Evolutionary conservation across 805 yeast species (phyloP), one percentile per base, ranked within the genome.

Genomic region (Wickerhamomyces subpelliculosus): DNA sequence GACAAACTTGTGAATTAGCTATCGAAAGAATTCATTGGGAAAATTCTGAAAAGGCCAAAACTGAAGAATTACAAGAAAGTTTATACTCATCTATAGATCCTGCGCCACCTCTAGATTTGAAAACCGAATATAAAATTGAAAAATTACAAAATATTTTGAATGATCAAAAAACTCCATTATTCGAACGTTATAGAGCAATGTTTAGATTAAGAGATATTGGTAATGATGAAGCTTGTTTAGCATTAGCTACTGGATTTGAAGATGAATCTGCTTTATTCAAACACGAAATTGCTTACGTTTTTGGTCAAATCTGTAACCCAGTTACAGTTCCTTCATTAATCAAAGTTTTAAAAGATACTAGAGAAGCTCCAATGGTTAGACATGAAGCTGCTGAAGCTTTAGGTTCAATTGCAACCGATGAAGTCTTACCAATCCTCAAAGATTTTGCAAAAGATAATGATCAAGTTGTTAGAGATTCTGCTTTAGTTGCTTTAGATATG

Each of bases 341-440:
- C 41, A 80, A 85, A 64, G 87, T 93, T 4, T 73, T 94, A 51
- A 78, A 78, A 50, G 77, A 85, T 60, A 75, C 71, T 42, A 56
- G 64, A 13, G 96, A 93, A 67, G 97, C 95, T 37, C 95, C 94
- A 46, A 93, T 93, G 99, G 98, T 94, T 25, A 83, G 99, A 67
- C 99, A 93, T 60, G 99, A 93, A 67, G 98, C 97, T 41, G 98
- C 97, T 20, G 99, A 93, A 67, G 98, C 98, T 20, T 72, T 94
- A 52, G 98, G 98, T 21, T 77, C 95, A 22, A 93, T 93, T 58
- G 97, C 96, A 21, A 86, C 97, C 9, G 96, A 86, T 54, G 97
- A 90, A 42, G 95, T 90, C 27, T 71, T 90, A 47, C 96, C 97
- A 13, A 82, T 93, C 26, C 75, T 94, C 55, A 74, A 84, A 59